Evolutionary conservation across 495 filamentous ascomycete genomes (phyloP).

Genomic region (Penicillium simplicissimum): DNA sequence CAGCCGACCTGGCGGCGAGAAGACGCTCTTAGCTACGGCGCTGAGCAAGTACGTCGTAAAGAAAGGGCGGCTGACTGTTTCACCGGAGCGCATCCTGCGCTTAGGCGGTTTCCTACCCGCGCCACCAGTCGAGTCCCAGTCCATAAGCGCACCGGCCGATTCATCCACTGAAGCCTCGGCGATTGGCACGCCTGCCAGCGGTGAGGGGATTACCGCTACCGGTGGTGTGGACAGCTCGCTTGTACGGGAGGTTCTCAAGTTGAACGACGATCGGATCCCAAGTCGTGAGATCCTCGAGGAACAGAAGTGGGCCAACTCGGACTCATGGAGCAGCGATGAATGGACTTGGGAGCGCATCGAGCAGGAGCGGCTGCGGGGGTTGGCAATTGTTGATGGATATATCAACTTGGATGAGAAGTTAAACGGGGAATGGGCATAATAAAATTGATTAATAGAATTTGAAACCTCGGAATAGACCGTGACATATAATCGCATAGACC

Average conservation of each 20-base stretch:
- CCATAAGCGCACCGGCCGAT: conserved; percentile 11
- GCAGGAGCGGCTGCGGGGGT: conserved; percentile 54
- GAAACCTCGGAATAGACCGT: neutral
- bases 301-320: conserved; percentile 36
- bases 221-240: conserved; percentile 37
- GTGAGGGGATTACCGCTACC: conserved; percentile 37
- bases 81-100: conserved; percentile 73
- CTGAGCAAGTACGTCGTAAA: conserved; percentile 91
- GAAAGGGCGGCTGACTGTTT: conserved; percentile 79
- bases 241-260: conserved; percentile 41
- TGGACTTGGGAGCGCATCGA: conserved; percentile 61
- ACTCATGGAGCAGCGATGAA: conserved; percentile 40
- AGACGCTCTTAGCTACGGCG: conserved; percentile 69
- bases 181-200: conserved; percentile 36
- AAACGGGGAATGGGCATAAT: conserved; percentile 42
- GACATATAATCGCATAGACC: neutral
- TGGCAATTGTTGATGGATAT: conserved; percentile 55
- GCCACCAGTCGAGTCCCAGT: conserved; percentile 18
- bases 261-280: conserved; percentile 34
- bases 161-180: conserved; percentile 36
- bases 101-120: conserved; percentile 63
- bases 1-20: conserved; percentile 42
- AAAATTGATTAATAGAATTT: conserved; percentile 13
- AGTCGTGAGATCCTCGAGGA: conserved; percentile 28
- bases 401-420: conserved; percentile 50